These are phyloP conservation scores for Lecanicillium sp. DNA, from an alignment of 2,329 filamentous ascomycete species.

Conservation along the genomic window DNA sequence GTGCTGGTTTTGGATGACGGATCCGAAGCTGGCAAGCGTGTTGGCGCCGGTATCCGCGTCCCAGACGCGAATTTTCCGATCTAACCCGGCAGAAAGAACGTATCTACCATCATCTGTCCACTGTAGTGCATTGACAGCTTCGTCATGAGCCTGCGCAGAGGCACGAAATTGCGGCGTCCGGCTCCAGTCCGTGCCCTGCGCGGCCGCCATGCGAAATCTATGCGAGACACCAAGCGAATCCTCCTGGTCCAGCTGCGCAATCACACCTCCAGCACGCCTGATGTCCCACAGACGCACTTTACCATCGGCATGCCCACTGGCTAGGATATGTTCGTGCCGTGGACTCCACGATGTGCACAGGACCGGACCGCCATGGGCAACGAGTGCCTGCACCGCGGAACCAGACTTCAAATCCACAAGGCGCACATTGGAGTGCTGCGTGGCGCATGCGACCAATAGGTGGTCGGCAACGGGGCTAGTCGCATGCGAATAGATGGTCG, in stretches of 20 bases:
- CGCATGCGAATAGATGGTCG: conserved; percentile 68
- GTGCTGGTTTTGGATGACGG: conserved; percentile 66
- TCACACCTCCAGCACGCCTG: conserved; percentile 63
- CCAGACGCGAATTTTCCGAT: conserved; percentile 82
- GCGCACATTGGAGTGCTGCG: conserved; percentile 74
- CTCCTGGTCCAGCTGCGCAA: conserved; percentile 76
- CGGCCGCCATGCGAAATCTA: conserved; percentile 24
- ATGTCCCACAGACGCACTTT: conserved; percentile 83
- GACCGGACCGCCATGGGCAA: conserved; percentile 60
- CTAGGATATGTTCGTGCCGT: conserved; percentile 67
- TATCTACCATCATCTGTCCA: conserved; percentile 77
- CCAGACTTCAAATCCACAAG: conserved; percentile 82
- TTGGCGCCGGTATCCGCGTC: conserved; percentile 73
- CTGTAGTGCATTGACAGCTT: conserved; percentile 72
- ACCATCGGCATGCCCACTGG: conserved; percentile 78
- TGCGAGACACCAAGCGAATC: conserved; percentile 63
- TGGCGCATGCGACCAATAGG: conserved; percentile 79
- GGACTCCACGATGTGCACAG: conserved; percentile 76
- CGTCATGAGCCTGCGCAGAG: conserved; percentile 62
- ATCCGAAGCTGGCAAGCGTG: conserved; percentile 81
- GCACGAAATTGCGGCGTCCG: conserved; percentile 32
- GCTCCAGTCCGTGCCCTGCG: conserved; percentile 20
- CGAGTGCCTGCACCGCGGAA: conserved; percentile 59
- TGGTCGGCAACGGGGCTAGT: conserved; percentile 65
- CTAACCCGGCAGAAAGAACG: conserved; percentile 74